Percentiles rank a stretch among this genome's conserved stretches.
These are phyloP conservation scores for Beauveria pseudobassiana DNA, from an alignment of 2,329 filamentous ascomycete genomes.

Conservation along the genomic window DNA sequence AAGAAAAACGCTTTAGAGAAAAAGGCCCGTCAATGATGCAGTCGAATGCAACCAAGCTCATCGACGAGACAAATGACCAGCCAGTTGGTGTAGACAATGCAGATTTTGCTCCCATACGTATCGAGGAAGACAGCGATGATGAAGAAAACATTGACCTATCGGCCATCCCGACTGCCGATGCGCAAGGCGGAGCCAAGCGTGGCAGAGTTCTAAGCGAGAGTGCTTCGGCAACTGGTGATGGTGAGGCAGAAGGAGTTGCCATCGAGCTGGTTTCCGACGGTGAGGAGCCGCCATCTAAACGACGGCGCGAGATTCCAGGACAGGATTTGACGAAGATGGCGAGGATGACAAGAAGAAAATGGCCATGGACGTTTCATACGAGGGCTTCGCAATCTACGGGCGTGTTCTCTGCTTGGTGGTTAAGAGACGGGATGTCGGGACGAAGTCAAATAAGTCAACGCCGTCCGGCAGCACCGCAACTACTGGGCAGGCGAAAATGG, in stretches of 20 bases:
- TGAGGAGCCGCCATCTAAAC: constrained; percentile 38
- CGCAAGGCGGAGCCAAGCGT: constrained; percentile 22
- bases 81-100: constrained; percentile 45
- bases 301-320: constrained; percentile 28
- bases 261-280: constrained; percentile 32
- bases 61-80: constrained; percentile 45
- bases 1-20: constrained; percentile 75
- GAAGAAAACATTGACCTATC: constrained; percentile 23
- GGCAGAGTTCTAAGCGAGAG: constrained; percentile 19
- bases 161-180: constrained; percentile 26
- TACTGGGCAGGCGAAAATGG: constrained; percentile 46
- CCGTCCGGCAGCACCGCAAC: constrained; percentile 21
- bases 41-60: constrained; percentile 57
- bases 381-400: constrained; percentile 93
- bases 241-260: constrained; percentile 21
- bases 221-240: constrained; percentile 10
- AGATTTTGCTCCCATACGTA: constrained; percentile 26
- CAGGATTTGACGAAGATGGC: constrained; percentile 23
- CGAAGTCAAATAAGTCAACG: constrained; percentile 30
- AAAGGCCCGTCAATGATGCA: constrained; percentile 44
- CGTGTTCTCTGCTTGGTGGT: constrained; percentile 87
- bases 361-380: constrained; percentile 77
- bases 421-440: constrained; percentile 63
- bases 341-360: constrained; percentile 85
- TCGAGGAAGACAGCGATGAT: constrained; percentile 43